Percentiles rank a stretch among this genome's conserved stretches.
phyloP scores from a whole-genome alignment of 345 rosid genomes.

The Citropsis articulata region DNA sequence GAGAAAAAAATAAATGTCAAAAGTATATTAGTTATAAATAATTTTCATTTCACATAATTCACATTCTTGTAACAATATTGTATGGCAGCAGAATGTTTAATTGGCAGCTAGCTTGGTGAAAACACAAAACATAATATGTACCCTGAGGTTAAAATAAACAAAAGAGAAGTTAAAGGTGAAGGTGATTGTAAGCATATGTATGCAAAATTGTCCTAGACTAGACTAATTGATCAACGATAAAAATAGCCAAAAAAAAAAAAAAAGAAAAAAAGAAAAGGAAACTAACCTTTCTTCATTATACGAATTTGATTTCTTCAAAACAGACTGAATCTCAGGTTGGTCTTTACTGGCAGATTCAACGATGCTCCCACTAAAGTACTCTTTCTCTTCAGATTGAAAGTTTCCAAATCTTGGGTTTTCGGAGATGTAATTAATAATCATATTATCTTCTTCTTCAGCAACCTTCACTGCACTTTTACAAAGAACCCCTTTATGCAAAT shows the following conservation, averaged over 20 bases:
- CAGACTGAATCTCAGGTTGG: constrained; percentile 35
- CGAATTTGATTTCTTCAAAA: constrained; percentile 73
- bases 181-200: too few relatives aligned
- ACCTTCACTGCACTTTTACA: constrained; percentile 40
- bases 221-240: too few relatives aligned
- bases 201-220: too few relatives aligned
- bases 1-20: neutral
- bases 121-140: neutral
- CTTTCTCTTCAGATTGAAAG: constrained; percentile 71
- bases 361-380: constrained; percentile 90
- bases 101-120: too few relatives aligned
- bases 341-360: constrained; percentile 56
- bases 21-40: neutral
- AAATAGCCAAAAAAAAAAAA: neutral
- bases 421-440: constrained; percentile 69
- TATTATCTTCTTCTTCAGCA: constrained; percentile 38
- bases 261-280: neutral
- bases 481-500: constrained; percentile 51
- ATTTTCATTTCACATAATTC: too few relatives aligned
- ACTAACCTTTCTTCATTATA: constrained; percentile 69
- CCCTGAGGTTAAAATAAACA: neutral
- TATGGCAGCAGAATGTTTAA: too few relatives aligned
- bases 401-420: constrained; percentile 96
- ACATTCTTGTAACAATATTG: too few relatives aligned
- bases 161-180: neutral